Conservation (phyloP, 176 grass and related monocot genomes). For the Puya raimondii region DNA sequence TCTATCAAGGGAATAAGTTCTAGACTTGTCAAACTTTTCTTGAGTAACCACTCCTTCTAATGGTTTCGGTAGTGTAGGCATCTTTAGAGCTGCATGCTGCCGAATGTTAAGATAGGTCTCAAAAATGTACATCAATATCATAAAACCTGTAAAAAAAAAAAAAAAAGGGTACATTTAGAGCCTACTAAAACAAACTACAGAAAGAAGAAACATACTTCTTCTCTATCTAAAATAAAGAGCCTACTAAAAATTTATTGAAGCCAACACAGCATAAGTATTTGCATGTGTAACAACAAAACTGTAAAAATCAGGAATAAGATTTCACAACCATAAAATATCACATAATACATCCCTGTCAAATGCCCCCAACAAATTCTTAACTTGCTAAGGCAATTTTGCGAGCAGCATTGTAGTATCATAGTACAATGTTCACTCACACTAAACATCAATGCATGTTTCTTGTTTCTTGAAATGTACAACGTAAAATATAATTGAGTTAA, state of each 20-base stretch:
- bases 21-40: constrained; percentile 76
- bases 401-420: background rate
- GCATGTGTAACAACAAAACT: no score
- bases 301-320: no score
- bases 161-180: background rate
- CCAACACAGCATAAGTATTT: no score
- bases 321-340: no score
- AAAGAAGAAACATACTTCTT: background rate
- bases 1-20: constrained; percentile 94
- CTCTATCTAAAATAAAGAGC: no score
- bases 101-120: constrained; percentile 91
- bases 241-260: no score
- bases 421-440: background rate
- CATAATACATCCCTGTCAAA: no score
- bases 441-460: background rate
- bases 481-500: no score
- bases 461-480: no score
- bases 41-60: constrained; percentile 70
- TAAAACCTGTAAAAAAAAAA: constrained; percentile 65
- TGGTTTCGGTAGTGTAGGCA: constrained; percentile 56
- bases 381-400: background rate
- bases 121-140: constrained; percentile 88
- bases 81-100: constrained; percentile 66
- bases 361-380: no score
- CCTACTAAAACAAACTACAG: background rate